Evolutionary conservation across 345 rosid genomes (phyloP), one percentile per base, ranked within the genome.

Genomic region (Sisymbrium irio): DNA sequence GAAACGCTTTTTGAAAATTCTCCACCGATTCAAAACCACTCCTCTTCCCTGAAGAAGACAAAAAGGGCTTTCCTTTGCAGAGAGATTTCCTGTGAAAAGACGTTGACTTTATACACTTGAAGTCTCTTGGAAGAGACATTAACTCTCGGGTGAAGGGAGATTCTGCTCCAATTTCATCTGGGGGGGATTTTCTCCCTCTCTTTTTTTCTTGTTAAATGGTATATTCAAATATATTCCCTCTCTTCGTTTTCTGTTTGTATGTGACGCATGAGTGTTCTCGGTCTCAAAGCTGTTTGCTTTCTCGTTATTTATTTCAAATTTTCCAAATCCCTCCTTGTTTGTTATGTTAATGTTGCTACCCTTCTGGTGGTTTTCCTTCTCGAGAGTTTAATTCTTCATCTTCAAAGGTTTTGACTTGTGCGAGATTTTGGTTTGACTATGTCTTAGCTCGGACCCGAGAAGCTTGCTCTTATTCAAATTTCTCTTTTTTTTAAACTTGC

Each of bases 1-100:
- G 51, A 71, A 71, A 72, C 77, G 77, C 70, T 40, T 62, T 59
- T 62, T 62, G 30, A 47, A 27, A 71, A 46, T 28, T 71, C 67
- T 59, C 58, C 58, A 35, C 66, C 76, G 61, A 67, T 51, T 67
- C 72, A 11, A 32, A 63, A 44, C 12, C 37, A 5, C 20, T 55
- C 39, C 11, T 13, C 54, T 22, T 3, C 50, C 20, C 51, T 22
- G 50, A 25, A 49, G 69, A 60, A 45, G 54, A 62, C 51, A 7
- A 30, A 18, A 46, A 20, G 62, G 68, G 19, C 28, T 61, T 40
- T 32, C 37, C 53, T 40, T 45, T 74, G 42, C 36, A 6, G 22
- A 36, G 59, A 10, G 53, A 15, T 71, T 47, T 17, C 72, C 36
- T 59, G 71, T 5, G 36, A 66, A 30, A 50, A 19, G 5, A 19